These are phyloP conservation scores for Boletus subparvulus DNA, from an alignment of 768 basidiomycete species.

Conservation along the genomic window DNA sequence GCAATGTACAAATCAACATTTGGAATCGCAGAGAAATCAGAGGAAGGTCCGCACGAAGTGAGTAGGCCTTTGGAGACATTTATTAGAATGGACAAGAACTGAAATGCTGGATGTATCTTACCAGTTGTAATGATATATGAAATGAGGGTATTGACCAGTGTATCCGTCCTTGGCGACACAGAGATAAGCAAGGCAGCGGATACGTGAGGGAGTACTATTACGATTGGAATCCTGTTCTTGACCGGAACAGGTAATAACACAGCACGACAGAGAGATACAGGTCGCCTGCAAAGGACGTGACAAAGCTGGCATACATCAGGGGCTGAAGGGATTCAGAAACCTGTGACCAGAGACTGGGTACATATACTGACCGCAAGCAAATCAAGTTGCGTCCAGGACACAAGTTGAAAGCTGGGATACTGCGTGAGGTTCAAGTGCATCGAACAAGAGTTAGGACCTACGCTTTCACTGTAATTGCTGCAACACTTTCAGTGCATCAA, in stretches of 20 bases:
- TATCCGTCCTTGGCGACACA: conserved; percentile 44
- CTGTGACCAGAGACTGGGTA: background rate
- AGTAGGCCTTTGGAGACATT: conserved; percentile 35
- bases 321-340: conserved; percentile 30
- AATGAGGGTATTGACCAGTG: conserved; percentile 47
- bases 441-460: conserved; percentile 25
- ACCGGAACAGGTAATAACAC: conserved; percentile 46
- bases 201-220: conserved; percentile 16
- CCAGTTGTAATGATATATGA: conserved; percentile 58
- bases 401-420: conserved; percentile 38
- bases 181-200: background rate
- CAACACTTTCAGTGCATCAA: background rate
- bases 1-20: background rate
- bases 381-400: conserved; percentile 38
- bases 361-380: conserved; percentile 37
- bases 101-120: conserved; percentile 21
- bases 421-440: background rate
- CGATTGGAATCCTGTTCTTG: conserved; percentile 53
- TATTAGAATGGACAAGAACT: background rate
- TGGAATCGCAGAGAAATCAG: background rate
- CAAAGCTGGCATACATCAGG: conserved; percentile 54
- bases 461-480: conserved; percentile 56
- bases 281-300: conserved; percentile 49
- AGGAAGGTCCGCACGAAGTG: conserved; percentile 33
- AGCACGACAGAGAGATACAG: conserved; percentile 49